Base-by-base conservation (phyloP, 176 grass and related monocot genomes). In the Cymbopogon citratus region DNA sequence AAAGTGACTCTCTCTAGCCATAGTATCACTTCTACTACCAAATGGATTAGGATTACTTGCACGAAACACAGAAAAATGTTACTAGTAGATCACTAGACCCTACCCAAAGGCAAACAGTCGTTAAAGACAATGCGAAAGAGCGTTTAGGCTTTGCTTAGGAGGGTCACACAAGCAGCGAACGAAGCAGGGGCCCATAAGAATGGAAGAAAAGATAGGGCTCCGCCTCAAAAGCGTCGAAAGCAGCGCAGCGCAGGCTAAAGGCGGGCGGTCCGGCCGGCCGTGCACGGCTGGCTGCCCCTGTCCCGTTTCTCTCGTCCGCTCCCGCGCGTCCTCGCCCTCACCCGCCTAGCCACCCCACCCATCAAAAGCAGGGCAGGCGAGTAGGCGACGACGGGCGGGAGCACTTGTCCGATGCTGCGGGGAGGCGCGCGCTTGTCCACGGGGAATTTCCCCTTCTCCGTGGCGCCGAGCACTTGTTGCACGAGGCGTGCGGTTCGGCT, bases 161-260 rank as follows among this genome's bases (percentile, higher is more conserved):
- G n/a, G n/a, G n/a, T n/a, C n/a, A n/a, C 15, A 45, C 27, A 54
- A n/a, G 18, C 51, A 54, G 19, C 13, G 13, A 48, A 15, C 39
- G 39, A 45, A 45, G 49, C 49, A 52, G 51, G 44, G 63, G 29
- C 71, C 82, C 12, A 43, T 75, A 88, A 57, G 51, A 89, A 91
- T 87, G 88, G 74, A 87, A 83, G 69, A 12, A 84, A 85, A 88
- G 45, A 48, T 84, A 78, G 44, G 44, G 13, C 44, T 46, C 44
- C 64, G 80, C 90, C 92, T 99, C 89, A 87, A 99, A 99, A 95
- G 96, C 83, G 74, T 63, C 80, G 83, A 95, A 99, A 93, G 96
- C 19, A n/a, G 64, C 6, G 15, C 0, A 3, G n/a, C n/a, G n/a
- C n/a, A n/a, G 80, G 51, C 49, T 62, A 83, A 86, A 77, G 69